Evolutionary conservation across 805 yeast species (phyloP).

Genomic region (Monosporozyma unispora): DNA sequence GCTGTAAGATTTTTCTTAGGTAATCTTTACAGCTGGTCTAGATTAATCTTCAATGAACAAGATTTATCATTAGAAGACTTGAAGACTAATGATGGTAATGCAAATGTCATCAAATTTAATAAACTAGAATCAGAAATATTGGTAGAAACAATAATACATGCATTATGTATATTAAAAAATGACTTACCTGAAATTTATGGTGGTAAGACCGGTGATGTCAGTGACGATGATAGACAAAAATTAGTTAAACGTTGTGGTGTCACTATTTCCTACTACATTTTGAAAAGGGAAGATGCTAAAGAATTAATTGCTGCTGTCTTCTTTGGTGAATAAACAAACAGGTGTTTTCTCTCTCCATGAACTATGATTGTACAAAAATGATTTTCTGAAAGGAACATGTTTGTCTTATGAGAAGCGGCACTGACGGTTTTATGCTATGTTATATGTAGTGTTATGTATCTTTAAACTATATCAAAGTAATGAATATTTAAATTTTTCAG

Average conservation of each 20-base stretch:
- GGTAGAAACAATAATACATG: constrained; percentile 43
- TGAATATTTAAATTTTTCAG: not conserved
- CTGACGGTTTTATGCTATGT: not conserved
- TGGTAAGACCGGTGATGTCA: constrained; percentile 31
- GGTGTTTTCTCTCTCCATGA: no score
- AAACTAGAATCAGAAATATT: constrained; percentile 42
- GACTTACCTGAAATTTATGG: constrained; percentile 26
- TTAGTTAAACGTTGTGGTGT: constrained; percentile 54
- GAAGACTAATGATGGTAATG: constrained; percentile 7
- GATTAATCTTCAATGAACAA: constrained; percentile 40
- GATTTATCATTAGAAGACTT: constrained; percentile 16
- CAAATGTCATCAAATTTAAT: constrained; percentile 24
- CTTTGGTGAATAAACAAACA: constrained; percentile 46
- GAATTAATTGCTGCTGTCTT: constrained; percentile 56
- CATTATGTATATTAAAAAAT: constrained; percentile 40
- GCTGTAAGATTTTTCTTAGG: constrained; percentile 81
- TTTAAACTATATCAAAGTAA: not conserved
- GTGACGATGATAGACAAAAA: constrained; percentile 33
- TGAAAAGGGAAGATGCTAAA: constrained; percentile 39
- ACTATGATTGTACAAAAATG: not conserved
- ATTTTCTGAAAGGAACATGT: not conserved
- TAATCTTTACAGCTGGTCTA: constrained; percentile 73
- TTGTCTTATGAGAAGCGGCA: not conserved
- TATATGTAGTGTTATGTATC: not conserved
- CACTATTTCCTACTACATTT: constrained; percentile 41